These are phyloP conservation scores for Phytophthora palmivora DNA, from an alignment of 352 stramenopile species.

Conservation along the genomic window DNA sequence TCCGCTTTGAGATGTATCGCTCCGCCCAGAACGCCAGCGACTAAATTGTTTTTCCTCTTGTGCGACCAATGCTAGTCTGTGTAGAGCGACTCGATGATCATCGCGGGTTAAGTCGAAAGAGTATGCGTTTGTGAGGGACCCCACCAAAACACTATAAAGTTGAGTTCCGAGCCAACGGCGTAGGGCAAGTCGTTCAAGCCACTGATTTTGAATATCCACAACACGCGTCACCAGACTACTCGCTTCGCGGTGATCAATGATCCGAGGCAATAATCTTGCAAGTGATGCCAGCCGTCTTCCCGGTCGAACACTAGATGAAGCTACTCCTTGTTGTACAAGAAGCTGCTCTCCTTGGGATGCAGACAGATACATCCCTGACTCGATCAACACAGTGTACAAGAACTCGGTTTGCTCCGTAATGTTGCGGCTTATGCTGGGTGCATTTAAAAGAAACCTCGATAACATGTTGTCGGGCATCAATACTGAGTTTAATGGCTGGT, in stretches of 20 bases:
- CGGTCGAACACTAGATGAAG: conserved; percentile 21
- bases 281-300: conserved; percentile 42
- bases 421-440: conserved; percentile 53
- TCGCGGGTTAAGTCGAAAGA: conserved; percentile 53
- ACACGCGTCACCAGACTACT: conserved; percentile 47
- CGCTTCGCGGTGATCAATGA: conserved; percentile 69
- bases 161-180: conserved; percentile 58
- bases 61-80: conserved; percentile 69
- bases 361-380: conserved; percentile 76
- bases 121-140: conserved; percentile 76
- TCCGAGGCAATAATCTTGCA: conserved; percentile 61
- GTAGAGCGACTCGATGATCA: conserved; percentile 54
- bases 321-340: conserved; percentile 53
- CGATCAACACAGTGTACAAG: conserved; percentile 52
- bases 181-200: conserved; percentile 66
- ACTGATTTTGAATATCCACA: conserved; percentile 50
- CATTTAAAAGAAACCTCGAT: conserved; percentile 50
- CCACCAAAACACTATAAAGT: conserved; percentile 66
- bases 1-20: conserved; percentile 84
- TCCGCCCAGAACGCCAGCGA: conserved; percentile 51
- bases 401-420: conserved; percentile 66
- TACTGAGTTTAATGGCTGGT: conserved; percentile 1
- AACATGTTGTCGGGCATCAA: conserved; percentile 49
- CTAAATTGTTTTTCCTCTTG: conserved; percentile 79
- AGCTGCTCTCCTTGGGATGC: conserved; percentile 69